These are phyloP conservation scores for Leucaena leucocephala DNA, from an alignment of 306 rosid species.

Conservation along the genomic window DNA sequence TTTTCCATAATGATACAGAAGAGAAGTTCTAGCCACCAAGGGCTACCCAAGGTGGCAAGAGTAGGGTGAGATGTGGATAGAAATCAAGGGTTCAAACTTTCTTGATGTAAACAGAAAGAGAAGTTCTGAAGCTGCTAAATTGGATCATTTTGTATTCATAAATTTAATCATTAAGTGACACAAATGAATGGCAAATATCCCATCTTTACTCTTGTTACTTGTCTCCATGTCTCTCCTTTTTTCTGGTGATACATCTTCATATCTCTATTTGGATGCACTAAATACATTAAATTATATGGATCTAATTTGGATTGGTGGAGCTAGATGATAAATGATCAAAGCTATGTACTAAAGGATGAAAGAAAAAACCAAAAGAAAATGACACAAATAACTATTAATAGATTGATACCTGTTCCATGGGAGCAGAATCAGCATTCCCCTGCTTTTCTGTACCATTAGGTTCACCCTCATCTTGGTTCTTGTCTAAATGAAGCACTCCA, in stretches of 20 bases:
- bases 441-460: conserved; percentile 55
- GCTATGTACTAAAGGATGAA: background rate
- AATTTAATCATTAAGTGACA: background rate
- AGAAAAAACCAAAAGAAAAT: background rate
- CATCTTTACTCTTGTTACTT: background rate
- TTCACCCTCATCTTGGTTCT: conserved; percentile 45
- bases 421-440: conserved; percentile 50
- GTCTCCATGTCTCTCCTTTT: background rate
- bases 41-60: too few relatives aligned
- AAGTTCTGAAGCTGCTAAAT: too few relatives aligned
- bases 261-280: background rate
- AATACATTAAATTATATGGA: background rate
- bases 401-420: conserved; percentile 76
- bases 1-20: too few relatives aligned
- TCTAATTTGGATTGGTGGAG: background rate
- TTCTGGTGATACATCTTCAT: background rate
- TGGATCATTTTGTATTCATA: too few relatives aligned
- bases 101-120: too few relatives aligned
- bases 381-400: background rate
- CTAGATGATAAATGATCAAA: background rate
- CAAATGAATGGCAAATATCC: background rate
- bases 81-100: too few relatives aligned
- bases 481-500: conserved; percentile 27
- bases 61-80: too few relatives aligned
- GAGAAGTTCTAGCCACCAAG: too few relatives aligned